Base-by-base conservation (phyloP, 2,329 filamentous ascomycete species). In the Zymoseptoria passerinii region DNA sequence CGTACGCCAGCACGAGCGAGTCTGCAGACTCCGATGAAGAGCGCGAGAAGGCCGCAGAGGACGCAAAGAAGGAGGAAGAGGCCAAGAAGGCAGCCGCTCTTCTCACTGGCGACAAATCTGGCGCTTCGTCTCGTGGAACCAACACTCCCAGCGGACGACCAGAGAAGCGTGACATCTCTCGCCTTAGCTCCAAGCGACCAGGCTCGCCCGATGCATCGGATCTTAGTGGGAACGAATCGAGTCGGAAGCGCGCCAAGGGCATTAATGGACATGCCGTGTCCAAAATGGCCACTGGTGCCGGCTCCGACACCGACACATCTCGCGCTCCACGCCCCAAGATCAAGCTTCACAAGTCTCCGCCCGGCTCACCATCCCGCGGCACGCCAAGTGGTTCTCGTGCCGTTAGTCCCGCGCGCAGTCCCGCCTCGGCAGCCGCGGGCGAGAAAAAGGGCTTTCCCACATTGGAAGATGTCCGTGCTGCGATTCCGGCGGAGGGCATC, bases 181-280 rank as follows among this genome's bases (percentile, higher is more conserved):
- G 78, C 16, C 81, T 80, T 63, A 69, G 71, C 2, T 69, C 81
- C 29, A 96, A 96, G 76, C 86, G 92, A 28, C 82, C 89, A 29
- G 90, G 91, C 18, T 96, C 91, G 16, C 90, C 92, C 2, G 88
- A 92, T 63, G 80, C 89, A 29, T 96, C 91, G 1, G 92, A 97
- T 71, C 90, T 90, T 8, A 95, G 90, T 71, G 92, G 90, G 55
- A 95, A 92, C 66, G 92, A 97, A 72, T 92, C 89, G 0, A 84
- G 86, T 23, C 87, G 88, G 64, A 91, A 94, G 75, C 90, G 89
- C 77, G 71, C 73, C 40, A 78, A 77, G 67, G 63, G 56, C 35
- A 50, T 61, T n/a, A 75, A 76, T 64, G 64, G 67, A n/a, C 44
- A 57, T 40, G 59, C 83, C 82, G 48, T 63, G 28, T 57, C 64